Evolutionary conservation across 805 yeast species (phyloP).

Genomic region (Wickerhamiella occidentalis): DNA sequence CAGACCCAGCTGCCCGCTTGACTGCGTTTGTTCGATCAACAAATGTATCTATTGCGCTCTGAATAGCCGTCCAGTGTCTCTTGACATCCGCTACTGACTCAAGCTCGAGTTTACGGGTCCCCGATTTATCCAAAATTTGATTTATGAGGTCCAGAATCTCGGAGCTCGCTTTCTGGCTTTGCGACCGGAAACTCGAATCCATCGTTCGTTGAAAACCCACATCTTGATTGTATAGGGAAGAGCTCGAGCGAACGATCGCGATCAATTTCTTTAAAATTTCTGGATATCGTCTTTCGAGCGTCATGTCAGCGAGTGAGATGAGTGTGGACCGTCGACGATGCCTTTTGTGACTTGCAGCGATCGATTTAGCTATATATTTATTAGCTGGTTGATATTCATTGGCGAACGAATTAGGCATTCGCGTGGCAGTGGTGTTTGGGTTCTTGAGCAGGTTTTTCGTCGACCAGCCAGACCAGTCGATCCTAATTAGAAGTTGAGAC

Average conservation of each 20-base stretch:
- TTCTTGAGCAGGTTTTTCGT: too few relatives aligned
- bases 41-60: conserved; percentile 51
- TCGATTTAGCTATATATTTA: too few relatives aligned
- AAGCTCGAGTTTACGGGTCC: conserved; percentile 22
- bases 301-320: conserved; percentile 4
- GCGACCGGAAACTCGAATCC: conserved; percentile 36
- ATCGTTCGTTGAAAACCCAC: conserved; percentile 59
- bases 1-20: conserved; percentile 7
- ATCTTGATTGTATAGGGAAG: conserved; percentile 67
- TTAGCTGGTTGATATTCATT: too few relatives aligned
- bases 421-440: too few relatives aligned
- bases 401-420: too few relatives aligned
- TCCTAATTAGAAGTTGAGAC: too few relatives aligned
- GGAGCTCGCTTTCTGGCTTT: conserved; percentile 31
- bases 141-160: conserved; percentile 25
- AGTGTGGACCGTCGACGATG: too few relatives aligned
- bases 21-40: conserved; percentile 58
- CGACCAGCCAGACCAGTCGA: too few relatives aligned
- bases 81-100: conserved; percentile 35
- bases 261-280: conserved; percentile 27
- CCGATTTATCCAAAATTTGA: conserved; percentile 20
- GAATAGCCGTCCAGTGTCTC: conserved; percentile 49
- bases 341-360: too few relatives aligned
- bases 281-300: conserved; percentile 7
- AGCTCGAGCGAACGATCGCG: conserved; percentile 49